Percentiles rank a stretch among this genome's conserved stretches.
phyloP scores from a whole-genome alignment of 78 protist species.

The Cavenderia fasciculata region DNA sequence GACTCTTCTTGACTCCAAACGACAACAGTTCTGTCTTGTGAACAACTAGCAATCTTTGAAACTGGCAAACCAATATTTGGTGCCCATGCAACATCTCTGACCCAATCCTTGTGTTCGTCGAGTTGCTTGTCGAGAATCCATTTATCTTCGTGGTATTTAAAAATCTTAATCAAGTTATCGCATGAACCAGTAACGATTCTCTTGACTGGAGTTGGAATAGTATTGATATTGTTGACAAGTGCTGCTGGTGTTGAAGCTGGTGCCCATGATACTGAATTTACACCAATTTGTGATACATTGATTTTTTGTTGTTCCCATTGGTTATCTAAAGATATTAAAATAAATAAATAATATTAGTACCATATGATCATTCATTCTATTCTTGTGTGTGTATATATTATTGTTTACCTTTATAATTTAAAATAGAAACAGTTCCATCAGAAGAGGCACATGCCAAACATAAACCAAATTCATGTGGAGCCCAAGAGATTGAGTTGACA shows the following conservation, averaged over 20 bases:
- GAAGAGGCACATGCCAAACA: conserved; percentile 91
- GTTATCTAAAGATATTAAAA: conserved; percentile 2
- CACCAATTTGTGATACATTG: conserved; percentile 82
- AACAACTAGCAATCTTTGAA: conserved; percentile 89
- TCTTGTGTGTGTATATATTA: not conserved
- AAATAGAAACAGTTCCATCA: conserved; percentile 88
- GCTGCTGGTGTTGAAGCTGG: conserved; percentile 80
- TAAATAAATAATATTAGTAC: not conserved
- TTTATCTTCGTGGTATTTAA: conserved; percentile 77
- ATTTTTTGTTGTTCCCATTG: conserved; percentile 81
- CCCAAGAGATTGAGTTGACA: conserved; percentile 94
- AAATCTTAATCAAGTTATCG: conserved; percentile 92
- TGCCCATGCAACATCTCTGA: conserved; percentile 98
- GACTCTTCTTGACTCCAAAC: conserved; percentile 86
- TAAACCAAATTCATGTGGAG: conserved; percentile 93
- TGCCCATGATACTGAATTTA: conserved; percentile 94
- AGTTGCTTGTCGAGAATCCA: conserved; percentile 60
- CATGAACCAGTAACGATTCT: conserved; percentile 96
- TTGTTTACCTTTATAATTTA: conserved; percentile 59
- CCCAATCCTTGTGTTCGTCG: conserved; percentile 96
- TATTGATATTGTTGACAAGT: conserved; percentile 14
- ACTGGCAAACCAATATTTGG: conserved; percentile 86
- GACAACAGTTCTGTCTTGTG: conserved; percentile 89
- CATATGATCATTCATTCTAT: not conserved
- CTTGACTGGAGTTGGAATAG: conserved; percentile 48